These are phyloP conservation scores for Nitzschia inconspicua DNA, from an alignment of 108 stramenopile species.

Conservation along the genomic window DNA sequence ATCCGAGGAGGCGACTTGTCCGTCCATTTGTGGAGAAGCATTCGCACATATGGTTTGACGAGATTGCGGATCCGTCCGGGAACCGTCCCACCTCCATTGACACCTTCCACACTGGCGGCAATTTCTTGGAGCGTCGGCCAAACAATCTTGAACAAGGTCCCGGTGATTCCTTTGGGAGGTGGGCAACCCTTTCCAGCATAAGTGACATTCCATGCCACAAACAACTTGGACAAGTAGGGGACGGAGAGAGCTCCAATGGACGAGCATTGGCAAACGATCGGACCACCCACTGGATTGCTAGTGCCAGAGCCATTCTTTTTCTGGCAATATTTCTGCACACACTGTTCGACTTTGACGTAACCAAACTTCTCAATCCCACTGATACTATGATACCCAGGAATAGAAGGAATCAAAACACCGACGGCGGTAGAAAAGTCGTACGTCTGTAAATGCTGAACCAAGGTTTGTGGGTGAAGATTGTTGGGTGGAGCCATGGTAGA, in stretches of 20 bases:
- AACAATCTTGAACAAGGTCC: conserved; percentile 25
- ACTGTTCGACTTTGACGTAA: conserved; percentile 45
- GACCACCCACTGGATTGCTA: conserved; percentile 5
- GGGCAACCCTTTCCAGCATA: too few species aligned
- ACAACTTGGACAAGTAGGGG: conserved; percentile 51
- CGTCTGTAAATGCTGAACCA: conserved; percentile 39
- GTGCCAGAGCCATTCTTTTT: neutral
- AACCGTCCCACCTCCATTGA: conserved; percentile 56
- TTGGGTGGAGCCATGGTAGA: neutral
- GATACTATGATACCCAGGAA: conserved; percentile 55
- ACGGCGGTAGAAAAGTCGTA: conserved; percentile 70
- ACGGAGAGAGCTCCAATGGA: conserved; percentile 60
- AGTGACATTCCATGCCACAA: conserved; percentile 33
- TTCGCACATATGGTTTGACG: conserved; percentile 48
- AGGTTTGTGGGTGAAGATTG: conserved; percentile 1
- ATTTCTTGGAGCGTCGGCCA: conserved; percentile 76
- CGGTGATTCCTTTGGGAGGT: too few species aligned
- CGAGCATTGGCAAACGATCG: conserved; percentile 71
- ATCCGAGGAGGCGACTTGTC: neutral
- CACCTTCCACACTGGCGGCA: conserved; percentile 51
- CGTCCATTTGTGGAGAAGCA: conserved; percentile 50
- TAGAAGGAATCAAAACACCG: conserved; percentile 66
- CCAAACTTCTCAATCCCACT: conserved; percentile 24
- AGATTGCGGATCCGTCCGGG: conserved; percentile 56
- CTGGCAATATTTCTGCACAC: conserved; percentile 27